These are phyloP conservation scores for Suillus variegatus DNA, from an alignment of 768 basidiomycete genomes.

Conservation along the genomic window DNA sequence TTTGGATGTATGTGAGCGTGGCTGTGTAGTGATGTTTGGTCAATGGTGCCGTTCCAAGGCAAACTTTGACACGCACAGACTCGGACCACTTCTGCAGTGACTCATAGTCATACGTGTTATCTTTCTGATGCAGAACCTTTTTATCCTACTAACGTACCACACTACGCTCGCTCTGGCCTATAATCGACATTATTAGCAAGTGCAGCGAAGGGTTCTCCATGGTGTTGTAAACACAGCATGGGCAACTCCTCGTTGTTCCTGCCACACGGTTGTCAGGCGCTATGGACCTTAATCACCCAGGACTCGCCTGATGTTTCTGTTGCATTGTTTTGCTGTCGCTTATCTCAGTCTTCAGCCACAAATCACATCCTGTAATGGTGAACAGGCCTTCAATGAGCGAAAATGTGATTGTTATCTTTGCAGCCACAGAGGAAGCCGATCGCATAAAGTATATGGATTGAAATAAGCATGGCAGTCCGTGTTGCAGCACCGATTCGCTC, in stretches of 20 bases:
- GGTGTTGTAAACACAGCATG: not conserved
- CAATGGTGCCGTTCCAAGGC: not conserved
- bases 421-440: conserved; percentile 53
- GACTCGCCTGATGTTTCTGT: not conserved
- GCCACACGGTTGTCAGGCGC: not conserved
- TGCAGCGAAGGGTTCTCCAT: not conserved
- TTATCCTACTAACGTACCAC: not conserved
- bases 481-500: conserved; percentile 48
- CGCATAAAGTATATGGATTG: conserved; percentile 44
- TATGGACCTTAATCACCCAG: not conserved
- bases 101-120: no score
- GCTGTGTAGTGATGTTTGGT: conserved; percentile 14
- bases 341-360: conserved; percentile 21
- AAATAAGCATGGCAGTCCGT: conserved; percentile 48
- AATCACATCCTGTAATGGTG: conserved; percentile 46
- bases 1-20: conserved; percentile 20
- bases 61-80: no score
- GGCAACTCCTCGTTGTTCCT: not conserved
- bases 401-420: not conserved
- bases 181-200: not conserved
- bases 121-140: not conserved
- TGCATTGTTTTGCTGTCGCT: not conserved
- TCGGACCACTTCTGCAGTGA: no score
- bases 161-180: not conserved
- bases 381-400: conserved; percentile 41